Percentiles rank a stretch among this genome's conserved stretches.
Evolutionary conservation across 176 grass and related monocot species (phyloP).

Genomic region (Bothriochloa decipiens): DNA sequence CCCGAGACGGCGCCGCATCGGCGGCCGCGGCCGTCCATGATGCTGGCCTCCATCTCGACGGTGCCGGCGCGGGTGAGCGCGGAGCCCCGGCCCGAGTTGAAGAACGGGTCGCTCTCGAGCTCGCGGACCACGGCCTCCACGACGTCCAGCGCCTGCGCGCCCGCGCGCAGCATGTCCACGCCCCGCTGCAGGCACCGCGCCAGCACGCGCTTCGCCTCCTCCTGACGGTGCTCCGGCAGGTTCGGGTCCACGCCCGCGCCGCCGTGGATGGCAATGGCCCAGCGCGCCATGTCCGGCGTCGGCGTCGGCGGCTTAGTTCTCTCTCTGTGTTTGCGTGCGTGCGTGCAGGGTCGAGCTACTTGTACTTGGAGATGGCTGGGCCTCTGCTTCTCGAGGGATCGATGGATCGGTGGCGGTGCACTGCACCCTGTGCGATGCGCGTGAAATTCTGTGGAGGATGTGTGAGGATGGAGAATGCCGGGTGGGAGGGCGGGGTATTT

Average conservation of each 20-base stretch:
- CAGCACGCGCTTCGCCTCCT: constrained; percentile 77
- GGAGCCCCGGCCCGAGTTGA: constrained; percentile 85
- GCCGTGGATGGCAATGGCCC: constrained; percentile 92
- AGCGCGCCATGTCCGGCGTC: constrained; percentile 53
- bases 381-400: background rate
- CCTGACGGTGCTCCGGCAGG: constrained; percentile 67
- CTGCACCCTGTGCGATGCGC: background rate
- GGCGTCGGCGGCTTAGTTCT: background rate
- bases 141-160: constrained; percentile 53
- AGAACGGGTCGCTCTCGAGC: constrained; percentile 86
- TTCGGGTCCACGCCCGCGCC: constrained; percentile 91
- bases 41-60: constrained; percentile 98
- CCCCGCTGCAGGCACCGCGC: constrained; percentile 72
- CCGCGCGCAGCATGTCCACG: constrained; percentile 47
- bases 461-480: background rate
- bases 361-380: background rate
- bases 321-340: background rate
- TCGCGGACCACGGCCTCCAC: constrained; percentile 82
- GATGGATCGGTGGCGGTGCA: background rate
- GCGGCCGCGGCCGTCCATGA: constrained; percentile 86
- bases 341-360: background rate
- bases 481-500: constrained; percentile 32
- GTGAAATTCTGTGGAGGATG: background rate
- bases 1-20: constrained; percentile 93
- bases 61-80: constrained; percentile 79